A percentile compares a stretch with the other conserved stretches of the same genome.
Conservation (phyloP, 2,329 filamentous ascomycete genomes). For the Gyromitra esculenta region DNA sequence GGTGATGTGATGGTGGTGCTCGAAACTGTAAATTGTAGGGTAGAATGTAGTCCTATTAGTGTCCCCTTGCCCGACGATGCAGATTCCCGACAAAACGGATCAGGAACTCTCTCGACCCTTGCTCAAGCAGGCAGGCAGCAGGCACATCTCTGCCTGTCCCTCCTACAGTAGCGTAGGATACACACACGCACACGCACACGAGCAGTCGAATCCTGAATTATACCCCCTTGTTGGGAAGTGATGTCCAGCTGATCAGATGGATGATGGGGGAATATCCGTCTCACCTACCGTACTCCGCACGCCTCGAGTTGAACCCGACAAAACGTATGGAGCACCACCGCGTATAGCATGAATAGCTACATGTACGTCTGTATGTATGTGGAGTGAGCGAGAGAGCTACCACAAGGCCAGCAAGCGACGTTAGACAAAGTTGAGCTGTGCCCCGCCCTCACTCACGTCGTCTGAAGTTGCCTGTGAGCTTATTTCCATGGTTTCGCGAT, state of each 20-base stretch:
- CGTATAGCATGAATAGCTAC: background rate
- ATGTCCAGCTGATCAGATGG: conserved; percentile 53
- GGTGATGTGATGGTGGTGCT: background rate
- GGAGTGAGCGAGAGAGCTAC: background rate
- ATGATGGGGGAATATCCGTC: conserved; percentile 39
- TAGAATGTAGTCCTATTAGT: conserved; percentile 31
- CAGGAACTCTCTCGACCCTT: conserved; percentile 54
- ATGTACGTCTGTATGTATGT: background rate
- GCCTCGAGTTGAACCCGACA: background rate
- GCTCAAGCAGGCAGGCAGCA: conserved; percentile 41
- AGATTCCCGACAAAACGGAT: conserved; percentile 54
- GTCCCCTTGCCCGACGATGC: conserved; percentile 43
- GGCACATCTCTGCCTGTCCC: conserved; percentile 30
- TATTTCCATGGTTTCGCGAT: conserved; percentile 47
- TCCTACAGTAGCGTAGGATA: conserved; percentile 21
- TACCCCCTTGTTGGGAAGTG: conserved; percentile 45
- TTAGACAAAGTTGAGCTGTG: conserved; percentile 27
- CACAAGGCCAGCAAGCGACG: conserved; percentile 30
- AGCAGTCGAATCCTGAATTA: conserved; percentile 44
- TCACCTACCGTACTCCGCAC: conserved; percentile 26
- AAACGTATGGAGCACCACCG: background rate
- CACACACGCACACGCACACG: conserved; percentile 18
- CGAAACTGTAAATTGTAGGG: conserved; percentile 31
- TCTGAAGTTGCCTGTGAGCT: conserved; percentile 37
- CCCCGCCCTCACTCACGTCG: conserved; percentile 27